Conservation (phyloP, 2,329 filamentous ascomycete genomes). For the Epichloe amarillans region DNA sequence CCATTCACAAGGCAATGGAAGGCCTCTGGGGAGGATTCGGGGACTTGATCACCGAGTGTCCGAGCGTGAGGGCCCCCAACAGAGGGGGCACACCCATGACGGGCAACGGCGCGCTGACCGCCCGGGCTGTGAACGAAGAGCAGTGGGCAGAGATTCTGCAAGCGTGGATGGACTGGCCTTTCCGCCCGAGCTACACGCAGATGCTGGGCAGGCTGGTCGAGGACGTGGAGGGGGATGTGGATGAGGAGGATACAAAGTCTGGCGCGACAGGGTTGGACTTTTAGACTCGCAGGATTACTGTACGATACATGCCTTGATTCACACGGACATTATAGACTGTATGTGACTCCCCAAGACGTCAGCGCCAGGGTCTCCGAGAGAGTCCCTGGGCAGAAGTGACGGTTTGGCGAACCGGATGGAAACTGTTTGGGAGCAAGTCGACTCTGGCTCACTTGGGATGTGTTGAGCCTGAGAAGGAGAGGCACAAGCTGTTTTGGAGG, state of each 20-base stretch:
- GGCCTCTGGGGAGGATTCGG: slow-evolving; percentile 45
- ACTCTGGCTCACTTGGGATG: background rate
- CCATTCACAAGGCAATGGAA: slow-evolving; percentile 33
- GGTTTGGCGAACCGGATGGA: background rate
- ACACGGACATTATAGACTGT: too few species aligned
- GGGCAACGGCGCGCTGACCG: slow-evolving; percentile 27
- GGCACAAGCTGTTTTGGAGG: background rate
- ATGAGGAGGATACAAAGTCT: slow-evolving; percentile 15
- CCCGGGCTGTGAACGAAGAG: slow-evolving; percentile 34
- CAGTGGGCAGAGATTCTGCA: slow-evolving; percentile 46
- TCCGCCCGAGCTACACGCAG: slow-evolving; percentile 35
- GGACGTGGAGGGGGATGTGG: slow-evolving; percentile 12
- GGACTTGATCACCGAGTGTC: slow-evolving; percentile 35
- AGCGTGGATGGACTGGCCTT: slow-evolving; percentile 54
- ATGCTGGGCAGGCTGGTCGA: slow-evolving; percentile 31
- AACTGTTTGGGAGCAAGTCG: background rate
- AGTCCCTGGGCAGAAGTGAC: too few species aligned
- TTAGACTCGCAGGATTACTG: too few species aligned
- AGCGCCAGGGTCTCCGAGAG: background rate
- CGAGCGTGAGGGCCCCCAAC: slow-evolving; percentile 32
- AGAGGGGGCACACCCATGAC: slow-evolving; percentile 31
- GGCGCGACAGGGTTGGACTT: slow-evolving; percentile 6
- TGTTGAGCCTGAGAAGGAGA: background rate
- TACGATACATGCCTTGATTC: too few species aligned
- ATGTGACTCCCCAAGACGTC: too few species aligned